These are phyloP conservation scores for Petunia secreta DNA, from an alignment of 257 asterid genomes.

Conservation along the genomic window DNA sequence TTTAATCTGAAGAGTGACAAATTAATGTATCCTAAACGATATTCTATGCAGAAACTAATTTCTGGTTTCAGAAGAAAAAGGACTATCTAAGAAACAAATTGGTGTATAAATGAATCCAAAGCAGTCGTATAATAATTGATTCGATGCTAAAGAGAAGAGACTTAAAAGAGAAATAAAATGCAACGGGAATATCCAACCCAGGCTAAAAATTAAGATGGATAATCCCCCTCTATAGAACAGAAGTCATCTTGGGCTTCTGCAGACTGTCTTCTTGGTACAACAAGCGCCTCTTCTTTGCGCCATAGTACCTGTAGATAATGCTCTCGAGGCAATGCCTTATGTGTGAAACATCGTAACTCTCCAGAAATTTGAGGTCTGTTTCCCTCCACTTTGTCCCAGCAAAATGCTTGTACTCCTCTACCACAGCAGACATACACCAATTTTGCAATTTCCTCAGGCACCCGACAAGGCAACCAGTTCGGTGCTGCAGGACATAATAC, in stretches of 20 bases:
- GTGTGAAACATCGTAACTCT: constrained; percentile 41
- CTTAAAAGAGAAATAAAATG: neutral
- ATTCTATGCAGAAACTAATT: neutral
- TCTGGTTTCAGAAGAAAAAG: neutral
- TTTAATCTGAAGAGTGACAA: neutral
- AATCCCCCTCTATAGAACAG: constrained; percentile 29
- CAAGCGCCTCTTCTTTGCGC: constrained; percentile 47
- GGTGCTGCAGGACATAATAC: constrained; percentile 39
- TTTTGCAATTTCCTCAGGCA: constrained; percentile 55
- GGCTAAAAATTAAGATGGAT: constrained; percentile 25
- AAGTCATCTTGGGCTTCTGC: constrained; percentile 44
- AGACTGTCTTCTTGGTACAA: constrained; percentile 42
- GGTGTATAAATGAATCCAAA: constrained; percentile 15
- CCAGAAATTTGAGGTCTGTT: constrained; percentile 45
- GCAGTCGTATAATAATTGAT: neutral
- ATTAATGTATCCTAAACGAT: neutral
- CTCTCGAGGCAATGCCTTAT: constrained; percentile 47
- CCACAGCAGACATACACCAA: constrained; percentile 48
- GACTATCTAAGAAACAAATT: neutral
- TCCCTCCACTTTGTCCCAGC: constrained; percentile 48
- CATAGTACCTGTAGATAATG: constrained; percentile 49
- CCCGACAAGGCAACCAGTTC: constrained; percentile 57
- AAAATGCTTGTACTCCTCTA: constrained; percentile 51
- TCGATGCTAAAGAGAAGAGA: neutral
- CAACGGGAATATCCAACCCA: constrained; percentile 21